Base-by-base conservation (phyloP, 768 basidiomycete genomes). In the Saitozyma podzolica region DNA sequence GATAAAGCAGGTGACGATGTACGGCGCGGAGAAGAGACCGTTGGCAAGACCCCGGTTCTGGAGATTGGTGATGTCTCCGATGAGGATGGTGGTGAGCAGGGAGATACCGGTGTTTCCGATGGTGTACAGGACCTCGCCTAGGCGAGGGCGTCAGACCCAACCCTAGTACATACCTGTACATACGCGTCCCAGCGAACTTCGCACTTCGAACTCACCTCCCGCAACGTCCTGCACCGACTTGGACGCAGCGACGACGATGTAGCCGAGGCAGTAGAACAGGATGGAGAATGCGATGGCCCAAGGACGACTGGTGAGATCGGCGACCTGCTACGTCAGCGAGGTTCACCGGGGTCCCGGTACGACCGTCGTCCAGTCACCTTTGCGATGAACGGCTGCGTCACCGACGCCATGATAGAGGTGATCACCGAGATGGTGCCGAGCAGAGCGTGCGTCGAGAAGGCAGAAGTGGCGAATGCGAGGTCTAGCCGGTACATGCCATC, bases 61-160 rank as follows among this genome's bases (percentile, higher is more conserved):
- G 5, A 81, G 67, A 6, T 76, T 72, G 19, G 73, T 75, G 40
- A 80, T 70, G 49, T 80, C 80, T 10, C 69, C 76, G 11, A 78
- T 57, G 47, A 79, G 43, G 66, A 78, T 68, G 16, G 62, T 65
- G 58, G 63, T 75, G 51, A 79, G 69, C 40, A 78, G 66, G 19
- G 58, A 60, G 62, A 80, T 61, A 61, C 72, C 74, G n/a, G 69
- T 70, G 51, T 72, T 64, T 47, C 78, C 77, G 47, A 78, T 64
- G 4, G 70, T 66, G 61, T 69, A 68, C 40, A 73, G 63, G 54
- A 75, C 72, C 51, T 72, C 58, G 48, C 61, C 59, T 59, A 29
- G 29, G 29, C 29, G 29, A 29, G 29, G 29, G 29, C 29, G 29
- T 29, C 29, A n/a, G n/a, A n/a, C n/a, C n/a, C n/a, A n/a, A n/a